phyloP scores from a whole-genome alignment of 768 basidiomycete genomes.

The Boletus reticuloceps region DNA sequence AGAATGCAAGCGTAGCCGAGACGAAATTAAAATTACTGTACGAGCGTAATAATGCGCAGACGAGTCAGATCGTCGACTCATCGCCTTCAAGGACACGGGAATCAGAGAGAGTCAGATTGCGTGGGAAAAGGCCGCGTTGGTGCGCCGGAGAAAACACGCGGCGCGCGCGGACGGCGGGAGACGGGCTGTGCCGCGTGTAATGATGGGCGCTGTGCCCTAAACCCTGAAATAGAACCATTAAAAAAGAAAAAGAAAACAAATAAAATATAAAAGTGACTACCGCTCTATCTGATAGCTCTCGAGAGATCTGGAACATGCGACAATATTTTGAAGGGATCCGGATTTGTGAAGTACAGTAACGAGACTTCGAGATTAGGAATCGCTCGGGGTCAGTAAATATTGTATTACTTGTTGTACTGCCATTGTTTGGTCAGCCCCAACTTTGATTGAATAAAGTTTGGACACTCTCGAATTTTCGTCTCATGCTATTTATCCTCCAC shows the following conservation, averaged over 20 bases:
- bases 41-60: conserved; percentile 5
- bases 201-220: conserved; percentile 13
- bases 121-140: not conserved
- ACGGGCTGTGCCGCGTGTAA: conserved; percentile 9
- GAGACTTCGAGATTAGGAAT: not conserved
- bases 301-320: conserved; percentile 14
- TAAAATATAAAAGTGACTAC: not conserved
- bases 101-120: not conserved
- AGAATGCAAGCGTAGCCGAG: conserved; percentile 8
- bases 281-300: not conserved
- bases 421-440: conserved; percentile 30
- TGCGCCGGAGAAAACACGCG: conserved; percentile 21
- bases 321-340: not conserved
- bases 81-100: no score
- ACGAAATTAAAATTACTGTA: no score
- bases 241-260: not conserved
- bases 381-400: conserved; percentile 9
- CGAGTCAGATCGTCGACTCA: not conserved
- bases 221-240: conserved; percentile 20
- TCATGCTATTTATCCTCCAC: conserved; percentile 49
- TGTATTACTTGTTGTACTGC: conserved; percentile 10
- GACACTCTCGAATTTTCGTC: conserved; percentile 32
- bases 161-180: conserved; percentile 15
- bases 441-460: conserved; percentile 31
- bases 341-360: not conserved